These are phyloP conservation scores for Eutrema salsugineum DNA, from an alignment of 441 rosid genomes.

Conservation along the genomic window DNA sequence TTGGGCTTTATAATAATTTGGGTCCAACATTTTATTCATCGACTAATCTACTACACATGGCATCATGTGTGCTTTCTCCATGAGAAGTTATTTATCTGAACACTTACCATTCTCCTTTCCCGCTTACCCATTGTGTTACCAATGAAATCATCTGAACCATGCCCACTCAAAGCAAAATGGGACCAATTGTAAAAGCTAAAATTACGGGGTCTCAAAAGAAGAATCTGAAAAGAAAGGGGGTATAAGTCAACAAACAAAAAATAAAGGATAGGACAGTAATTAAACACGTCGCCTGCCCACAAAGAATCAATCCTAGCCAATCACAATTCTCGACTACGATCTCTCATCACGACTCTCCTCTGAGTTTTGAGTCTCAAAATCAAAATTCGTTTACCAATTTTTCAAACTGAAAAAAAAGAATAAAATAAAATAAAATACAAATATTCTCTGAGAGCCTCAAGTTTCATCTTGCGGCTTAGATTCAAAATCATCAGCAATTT, in stretches of 20 bases:
- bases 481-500: neutral
- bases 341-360: slow-evolving; percentile 32
- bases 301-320: slow-evolving; percentile 51
- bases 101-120: no score
- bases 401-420: neutral
- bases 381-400: neutral
- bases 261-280: slow-evolving; percentile 28
- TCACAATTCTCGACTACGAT: slow-evolving; percentile 36
- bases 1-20: no score
- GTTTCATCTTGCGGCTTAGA: slow-evolving; percentile 22
- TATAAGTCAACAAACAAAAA: neutral
- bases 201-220: neutral
- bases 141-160: no score
- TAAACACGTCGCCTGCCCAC: slow-evolving; percentile 43
- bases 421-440: neutral
- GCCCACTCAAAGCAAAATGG: neutral
- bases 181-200: neutral
- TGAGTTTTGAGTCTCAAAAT: neutral
- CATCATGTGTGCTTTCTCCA: no score
- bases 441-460: slow-evolving; percentile 26
- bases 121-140: no score
- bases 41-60: no score
- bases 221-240: neutral
- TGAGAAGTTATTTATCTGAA: no score
- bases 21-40: no score